A percentile compares a stretch with the other conserved stretches of the same genome.
These are phyloP conservation scores for Xenosphaeropsis pyriputrescens DNA, from an alignment of 2,329 filamentous ascomycete genomes.

Conservation along the genomic window DNA sequence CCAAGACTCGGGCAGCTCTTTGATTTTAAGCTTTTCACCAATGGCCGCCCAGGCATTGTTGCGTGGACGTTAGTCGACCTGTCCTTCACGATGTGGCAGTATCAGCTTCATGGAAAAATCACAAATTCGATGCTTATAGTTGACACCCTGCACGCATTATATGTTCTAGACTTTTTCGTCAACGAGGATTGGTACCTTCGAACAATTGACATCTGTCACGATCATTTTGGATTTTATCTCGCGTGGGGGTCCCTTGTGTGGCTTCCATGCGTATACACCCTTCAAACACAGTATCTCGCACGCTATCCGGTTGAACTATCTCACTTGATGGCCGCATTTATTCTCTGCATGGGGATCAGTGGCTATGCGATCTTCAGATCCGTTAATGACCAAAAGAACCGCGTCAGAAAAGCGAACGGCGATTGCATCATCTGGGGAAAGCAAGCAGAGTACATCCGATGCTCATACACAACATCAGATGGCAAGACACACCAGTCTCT, in stretches of 20 bases:
- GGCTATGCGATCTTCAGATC: slow-evolving; percentile 25
- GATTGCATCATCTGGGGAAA: slow-evolving; percentile 24
- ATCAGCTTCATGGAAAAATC: slow-evolving; percentile 23
- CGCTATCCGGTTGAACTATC: slow-evolving; percentile 19
- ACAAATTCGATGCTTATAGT: slow-evolving; percentile 26
- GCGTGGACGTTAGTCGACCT: slow-evolving; percentile 29
- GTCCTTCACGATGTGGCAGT: slow-evolving; percentile 24
- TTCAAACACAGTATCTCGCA: slow-evolving; percentile 27
- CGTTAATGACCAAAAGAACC: slow-evolving; percentile 25
- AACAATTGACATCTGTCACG: slow-evolving; percentile 21
- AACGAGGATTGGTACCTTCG: slow-evolving; percentile 27
- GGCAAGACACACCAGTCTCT: slow-evolving; percentile 21
- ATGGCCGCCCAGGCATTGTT: slow-evolving; percentile 30
- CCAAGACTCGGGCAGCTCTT: slow-evolving; percentile 25
- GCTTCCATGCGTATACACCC: slow-evolving; percentile 26
- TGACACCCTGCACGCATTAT: slow-evolving; percentile 26
- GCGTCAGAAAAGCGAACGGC: slow-evolving; percentile 19
- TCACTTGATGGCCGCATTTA: slow-evolving; percentile 8
- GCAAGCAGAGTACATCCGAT: slow-evolving; percentile 20
- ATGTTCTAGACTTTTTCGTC: slow-evolving; percentile 31
- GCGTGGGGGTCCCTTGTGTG: slow-evolving; percentile 25
- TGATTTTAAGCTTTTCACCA: slow-evolving; percentile 31
- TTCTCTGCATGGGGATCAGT: slow-evolving; percentile 14
- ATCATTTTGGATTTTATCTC: slow-evolving; percentile 21
- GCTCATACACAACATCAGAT: slow-evolving; percentile 21